Base-by-base conservation (phyloP, 192 early-diverging fungal species). In the Chytriomyces hyalinus region DNA sequence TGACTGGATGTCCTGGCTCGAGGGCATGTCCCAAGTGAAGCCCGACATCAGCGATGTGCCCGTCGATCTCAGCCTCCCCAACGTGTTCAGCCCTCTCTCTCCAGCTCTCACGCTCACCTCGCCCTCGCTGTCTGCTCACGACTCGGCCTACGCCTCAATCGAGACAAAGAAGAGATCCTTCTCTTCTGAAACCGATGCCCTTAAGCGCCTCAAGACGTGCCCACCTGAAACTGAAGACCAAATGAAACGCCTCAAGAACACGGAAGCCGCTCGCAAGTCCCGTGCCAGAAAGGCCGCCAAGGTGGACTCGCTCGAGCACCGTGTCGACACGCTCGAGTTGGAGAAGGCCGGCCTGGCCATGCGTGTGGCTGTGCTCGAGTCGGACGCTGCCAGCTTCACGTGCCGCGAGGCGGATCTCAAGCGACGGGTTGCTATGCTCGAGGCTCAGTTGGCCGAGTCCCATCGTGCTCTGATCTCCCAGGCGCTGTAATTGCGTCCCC, bases 241-340 rank as follows among this genome's bases (percentile, higher is more conserved):
- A 49, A 36, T 60, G 22, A 80, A 80, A 48, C 76, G 80, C 26
- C 8, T 36, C 20, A 50, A 63, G 26, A 81, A 97, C 86, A 97
- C 95, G 0, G 94, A 96, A 78, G 94, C 95, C 11, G 95, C 95
- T 1, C 92, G 94, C 57, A 90, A 95, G 73, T 95, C 94, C 48
- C 91, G 95, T 45, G 87, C 91, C 76, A 90, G 93, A 77, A 96
- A 96, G 86, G 85, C 94, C 26, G 89, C 91, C 74, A 87, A 88
- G 76, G 90, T 97, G 86, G 94, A 95, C 77, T 80, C 83, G 5
- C 90, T 97, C 13, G 95, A 96, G 76, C 83, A 78, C 61, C 87
- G 91, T 13, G 93, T 96, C 47, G 82, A 87, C 5, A 89, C 91
- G 60, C 86, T 97, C 6, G 93, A 96, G 76, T 77, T 81, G 10